Evolutionary conservation across 768 basidiomycete genomes (phyloP), one percentile per base, ranked within the genome.

Genomic region (Serendipita indica): DNA sequence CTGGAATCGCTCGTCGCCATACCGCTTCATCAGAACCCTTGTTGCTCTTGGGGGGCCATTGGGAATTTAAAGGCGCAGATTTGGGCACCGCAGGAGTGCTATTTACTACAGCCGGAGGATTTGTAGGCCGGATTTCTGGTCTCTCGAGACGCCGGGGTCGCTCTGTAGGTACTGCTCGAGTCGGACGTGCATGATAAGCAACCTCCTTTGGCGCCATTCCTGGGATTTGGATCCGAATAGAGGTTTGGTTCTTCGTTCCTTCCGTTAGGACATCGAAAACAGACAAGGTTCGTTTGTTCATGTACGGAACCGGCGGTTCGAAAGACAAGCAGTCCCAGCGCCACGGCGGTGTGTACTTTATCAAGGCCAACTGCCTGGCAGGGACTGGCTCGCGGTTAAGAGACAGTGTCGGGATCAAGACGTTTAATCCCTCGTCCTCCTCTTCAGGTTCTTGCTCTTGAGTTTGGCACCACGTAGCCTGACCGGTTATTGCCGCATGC

Each of bases 311-410:
- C 16, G 84, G 83, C 57, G 88, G 86, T 32, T 80, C 78, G 70
- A 83, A 86, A 2, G 84, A 82, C 28, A 84, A 71, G 27, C 82
- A 76, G 57, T 89, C 86, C 70, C 79, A 75, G 39, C 82, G 78
- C 28, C 77, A 64, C 27, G 69, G 72, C 3, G 68, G 64, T 3
- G 70, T 67, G 56, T 69, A 72, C 57, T 69, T 75, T 61, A 77
- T 75, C 32, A 72, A 62, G 34, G 72, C 66, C 14, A 79, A 52
- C 64, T 82, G 82, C 60, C 71, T 74, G 60, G 72, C 77, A 37
- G 72, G 69, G 13, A 84, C 64, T 6, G 74, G 69, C 20, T 78
- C 79, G 18, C 76, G 63, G 18, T 67, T 64, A 22, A 66, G 69
- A 33, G 76, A 75, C 7, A 67, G 60, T 34, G 69, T 67, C 3